Base-by-base conservation (phyloP, 371 early-diverging fungal species). In the Encephalitozoon intestinalis region DNA sequence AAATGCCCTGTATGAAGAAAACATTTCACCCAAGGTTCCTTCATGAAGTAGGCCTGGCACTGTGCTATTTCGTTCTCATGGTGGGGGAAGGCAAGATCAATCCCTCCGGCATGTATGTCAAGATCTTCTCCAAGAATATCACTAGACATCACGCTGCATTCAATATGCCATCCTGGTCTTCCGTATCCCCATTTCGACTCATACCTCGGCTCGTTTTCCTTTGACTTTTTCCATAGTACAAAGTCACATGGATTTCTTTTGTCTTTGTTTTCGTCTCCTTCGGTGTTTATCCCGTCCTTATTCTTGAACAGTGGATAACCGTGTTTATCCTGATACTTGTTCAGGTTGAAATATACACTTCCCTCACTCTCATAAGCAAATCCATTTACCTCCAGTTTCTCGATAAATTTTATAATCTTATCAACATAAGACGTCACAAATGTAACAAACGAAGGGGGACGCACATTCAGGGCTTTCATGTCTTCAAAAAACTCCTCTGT, bases 151-250 rank as follows among this genome's bases (percentile, higher is more conserved):
- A 90, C 97, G 15, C 92, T 92, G 89, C 99, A 99, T 86, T 99
- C 99, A 85, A 99, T 97, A 79, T 99, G 99, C 99, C 99, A 99
- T 12, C 99, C 99, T 21, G 99, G 99, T 26, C 99, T 90, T 41
- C 88, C 88, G 53, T 66, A 68, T 50, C 95, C 92, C 94, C 95
- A 96, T 49, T 92, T 92, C 0, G 92, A 92, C 25, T 89, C 84
- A 95, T 96, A 97, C 12, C 87, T 84, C n/a, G 95, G 96, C 84
- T 97, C 97, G 65, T 94, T 94, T 3, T 91, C 88, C 87, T 96
- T 96, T 41, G 91, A 90, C 12, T 87, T 84, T 85, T 99, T 99
- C 99, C 99, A 99, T 44, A 99, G 87, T 0, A 94, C 99, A 88
- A 99, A 99, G 84, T 99, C 97, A 67, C 88, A 87, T 40, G 87